Conservation (phyloP, 2,329 filamentous ascomycete species). For the Diplodia seriata region DNA sequence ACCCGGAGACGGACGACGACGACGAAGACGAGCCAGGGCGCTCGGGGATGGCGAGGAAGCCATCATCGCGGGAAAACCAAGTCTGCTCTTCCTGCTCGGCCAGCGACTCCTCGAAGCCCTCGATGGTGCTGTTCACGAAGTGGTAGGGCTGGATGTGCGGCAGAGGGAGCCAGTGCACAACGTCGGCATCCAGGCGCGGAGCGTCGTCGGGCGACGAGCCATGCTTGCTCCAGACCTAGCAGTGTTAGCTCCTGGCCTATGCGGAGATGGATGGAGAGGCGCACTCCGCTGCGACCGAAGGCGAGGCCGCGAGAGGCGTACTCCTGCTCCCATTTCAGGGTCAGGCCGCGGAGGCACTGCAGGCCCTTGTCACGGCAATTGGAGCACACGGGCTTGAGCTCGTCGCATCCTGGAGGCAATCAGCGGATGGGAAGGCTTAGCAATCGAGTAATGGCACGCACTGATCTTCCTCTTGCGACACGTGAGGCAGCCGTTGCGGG, state of each 20-base stretch:
- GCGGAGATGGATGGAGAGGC: neutral
- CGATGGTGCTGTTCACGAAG: slow-evolving; percentile 37
- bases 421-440: neutral
- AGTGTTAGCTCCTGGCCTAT: neutral
- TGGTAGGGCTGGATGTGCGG: slow-evolving; percentile 37
- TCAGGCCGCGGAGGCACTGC: slow-evolving; percentile 44
- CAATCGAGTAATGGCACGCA: neutral
- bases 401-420: slow-evolving; percentile 45
- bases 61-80: slow-evolving; percentile 9
- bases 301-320: slow-evolving; percentile 51
- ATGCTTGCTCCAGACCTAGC: slow-evolving; percentile 45
- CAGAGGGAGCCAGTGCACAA: slow-evolving; percentile 36
- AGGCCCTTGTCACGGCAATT: slow-evolving; percentile 48
- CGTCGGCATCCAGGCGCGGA: slow-evolving; percentile 28
- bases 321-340: slow-evolving; percentile 45
- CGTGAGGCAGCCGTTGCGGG: slow-evolving; percentile 50
- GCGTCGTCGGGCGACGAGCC: slow-evolving; percentile 31
- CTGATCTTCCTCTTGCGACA: slow-evolving; percentile 50
- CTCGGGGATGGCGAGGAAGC: neutral
- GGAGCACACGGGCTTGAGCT: slow-evolving; percentile 48
- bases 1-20: slow-evolving; percentile 7
- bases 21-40: slow-evolving; percentile 25
- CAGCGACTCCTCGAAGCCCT: slow-evolving; percentile 32
- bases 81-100: slow-evolving; percentile 23
- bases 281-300: slow-evolving; percentile 50